Conservation (phyloP, 2,329 filamentous ascomycete species). For the Alternaria sp. region DNA sequence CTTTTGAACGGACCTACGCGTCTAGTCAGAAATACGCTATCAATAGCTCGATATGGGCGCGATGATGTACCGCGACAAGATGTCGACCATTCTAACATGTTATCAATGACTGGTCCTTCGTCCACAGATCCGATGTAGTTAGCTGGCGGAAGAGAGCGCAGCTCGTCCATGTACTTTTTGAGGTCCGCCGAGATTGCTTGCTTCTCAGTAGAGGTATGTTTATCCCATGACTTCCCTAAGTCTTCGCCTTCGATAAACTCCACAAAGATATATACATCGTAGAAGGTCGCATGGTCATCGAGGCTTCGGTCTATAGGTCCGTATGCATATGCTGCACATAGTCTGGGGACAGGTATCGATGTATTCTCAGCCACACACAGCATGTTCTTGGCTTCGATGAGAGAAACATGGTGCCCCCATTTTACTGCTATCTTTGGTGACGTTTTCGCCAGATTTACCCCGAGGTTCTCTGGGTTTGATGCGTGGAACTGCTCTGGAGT, state of each 20-base stretch:
- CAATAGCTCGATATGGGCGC: background rate
- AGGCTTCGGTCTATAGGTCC: slow-evolving; percentile 20
- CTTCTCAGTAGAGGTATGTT: slow-evolving; percentile 21
- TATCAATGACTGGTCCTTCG: slow-evolving; percentile 25
- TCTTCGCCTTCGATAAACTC: slow-evolving; percentile 25
- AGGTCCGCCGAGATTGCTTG: slow-evolving; percentile 20
- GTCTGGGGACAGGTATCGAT: slow-evolving; percentile 24
- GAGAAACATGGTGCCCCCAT: slow-evolving; percentile 23
- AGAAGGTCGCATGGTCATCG: slow-evolving; percentile 15
- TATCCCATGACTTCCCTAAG: slow-evolving; percentile 18
- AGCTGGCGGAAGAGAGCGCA: slow-evolving; percentile 19
- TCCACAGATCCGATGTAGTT: slow-evolving; percentile 26
- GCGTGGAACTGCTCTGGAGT: slow-evolving; percentile 20
- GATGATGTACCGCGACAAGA: slow-evolving; percentile 16
- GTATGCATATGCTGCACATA: slow-evolving; percentile 26
- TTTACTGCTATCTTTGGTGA: slow-evolving; percentile 20
- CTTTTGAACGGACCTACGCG: slow-evolving; percentile 22
- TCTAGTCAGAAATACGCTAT: slow-evolving; percentile 14
- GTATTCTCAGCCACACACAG: slow-evolving; percentile 23
- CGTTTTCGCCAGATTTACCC: slow-evolving; percentile 12
- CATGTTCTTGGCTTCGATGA: slow-evolving; percentile 27
- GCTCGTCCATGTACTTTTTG: slow-evolving; percentile 22
- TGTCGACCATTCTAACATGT: slow-evolving; percentile 31
- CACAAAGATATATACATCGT: slow-evolving; percentile 27
- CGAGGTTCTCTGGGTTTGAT: slow-evolving; percentile 9